Base-by-base conservation (phyloP, 2,329 filamentous ascomycete genomes). In the Colletotrichum destructivum region DNA sequence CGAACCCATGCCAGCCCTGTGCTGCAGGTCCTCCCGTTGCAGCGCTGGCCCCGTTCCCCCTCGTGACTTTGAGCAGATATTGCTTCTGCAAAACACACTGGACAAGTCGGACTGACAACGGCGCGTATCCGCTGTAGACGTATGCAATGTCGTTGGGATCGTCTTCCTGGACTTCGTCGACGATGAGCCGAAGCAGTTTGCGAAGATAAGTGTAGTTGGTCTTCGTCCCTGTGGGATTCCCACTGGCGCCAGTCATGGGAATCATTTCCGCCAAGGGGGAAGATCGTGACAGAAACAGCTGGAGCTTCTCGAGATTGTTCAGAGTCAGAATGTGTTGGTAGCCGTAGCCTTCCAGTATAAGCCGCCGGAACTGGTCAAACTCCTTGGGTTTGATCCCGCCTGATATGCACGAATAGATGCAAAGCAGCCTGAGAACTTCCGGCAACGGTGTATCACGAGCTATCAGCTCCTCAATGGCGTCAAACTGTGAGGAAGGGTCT, bases 71-170 rank as follows among this genome's bases (percentile, higher is more conserved):
- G 68, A 92, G 85, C 40, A 99, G 85, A 75, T 95, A 93, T 68
- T 94, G 90, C 81, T 99, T 99, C 81, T 98, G 95, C 59, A 99
- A 84, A 61, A 98, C 89, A 79, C 94, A 96, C 81, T 99, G 97
- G 7, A 99, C 92, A 5, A 99, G 89, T 18, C 96, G 92, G 65
- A 98, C 90, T 55, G 94, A 97, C 15, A 99, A 88, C 0, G 96
- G 97, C 5, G 97, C 96, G 79, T 98, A 99, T 63, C 96, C 97
- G 74, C 94, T 97, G 83, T 98, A 99, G 13, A 98, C 95, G 78
- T 99, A 99, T n/a, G 95, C 93, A 73, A 98, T 92, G 77, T 99
- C 96, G 77, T 96, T 94, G 3, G 96, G 96, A 57, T 97, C 93
- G 71, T 96, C 92, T 81, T 99, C 96, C 79, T 97, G 95, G 49